Evolutionary conservation across 2,329 filamentous ascomycete genomes (phyloP).

Genomic region (Ophiostoma australiae): DNA sequence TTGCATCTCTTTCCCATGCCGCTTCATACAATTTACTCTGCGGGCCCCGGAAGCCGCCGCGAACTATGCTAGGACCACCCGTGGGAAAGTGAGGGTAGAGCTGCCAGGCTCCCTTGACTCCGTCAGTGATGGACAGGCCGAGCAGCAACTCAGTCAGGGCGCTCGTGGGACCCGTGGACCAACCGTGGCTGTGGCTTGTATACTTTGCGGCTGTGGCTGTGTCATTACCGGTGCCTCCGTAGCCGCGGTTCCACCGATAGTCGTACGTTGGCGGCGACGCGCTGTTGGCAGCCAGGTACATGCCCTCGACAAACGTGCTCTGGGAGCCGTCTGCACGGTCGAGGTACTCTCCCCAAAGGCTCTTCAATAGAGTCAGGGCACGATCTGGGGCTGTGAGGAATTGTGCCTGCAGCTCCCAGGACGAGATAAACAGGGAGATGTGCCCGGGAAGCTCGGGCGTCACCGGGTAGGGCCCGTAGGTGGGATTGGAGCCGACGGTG

Average conservation of each 20-base stretch:
- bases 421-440: constrained; percentile 54
- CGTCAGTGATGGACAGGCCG: constrained; percentile 37
- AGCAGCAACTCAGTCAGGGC: constrained; percentile 43
- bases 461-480: constrained; percentile 40
- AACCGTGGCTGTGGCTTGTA: constrained; percentile 48
- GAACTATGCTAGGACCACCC: background rate
- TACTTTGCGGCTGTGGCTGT: constrained; percentile 31
- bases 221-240: constrained; percentile 43
- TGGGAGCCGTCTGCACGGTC: constrained; percentile 53
- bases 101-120: constrained; percentile 23
- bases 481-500: background rate
- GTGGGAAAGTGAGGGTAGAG: constrained; percentile 25
- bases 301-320: constrained; percentile 57
- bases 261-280: constrained; percentile 45
- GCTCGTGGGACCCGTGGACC: constrained; percentile 46
- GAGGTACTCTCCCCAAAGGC: constrained; percentile 57
- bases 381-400: constrained; percentile 45
- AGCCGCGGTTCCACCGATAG: constrained; percentile 51
- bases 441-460: constrained; percentile 54
- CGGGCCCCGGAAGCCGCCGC: background rate
- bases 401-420: constrained; percentile 56
- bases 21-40: background rate
- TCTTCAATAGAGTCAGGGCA: constrained; percentile 52
- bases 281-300: constrained; percentile 35
- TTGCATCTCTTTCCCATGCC: background rate